Evolutionary conservation across 1,139 yeast genomes (phyloP).

Genomic region (Saccharomyces pastorianus): DNA sequence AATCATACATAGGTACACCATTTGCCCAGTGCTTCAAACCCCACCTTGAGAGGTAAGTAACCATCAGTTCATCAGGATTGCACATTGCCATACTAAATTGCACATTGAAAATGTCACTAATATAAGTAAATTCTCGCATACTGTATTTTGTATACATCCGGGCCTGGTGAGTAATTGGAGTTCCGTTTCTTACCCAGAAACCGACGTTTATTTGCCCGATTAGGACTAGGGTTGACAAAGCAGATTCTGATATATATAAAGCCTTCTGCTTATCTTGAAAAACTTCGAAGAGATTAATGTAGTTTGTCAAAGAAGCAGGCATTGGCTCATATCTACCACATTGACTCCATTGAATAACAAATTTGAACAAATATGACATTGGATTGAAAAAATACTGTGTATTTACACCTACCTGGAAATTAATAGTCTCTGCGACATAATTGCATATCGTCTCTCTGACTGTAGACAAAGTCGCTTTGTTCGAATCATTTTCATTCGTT

Average conservation of each 20-base stretch:
- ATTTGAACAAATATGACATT: constrained; percentile 28
- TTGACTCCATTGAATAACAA: constrained; percentile 28
- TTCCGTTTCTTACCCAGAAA: constrained; percentile 86
- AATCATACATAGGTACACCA: constrained; percentile 35
- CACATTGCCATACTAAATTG: constrained; percentile 59
- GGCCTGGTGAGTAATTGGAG: constrained; percentile 68
- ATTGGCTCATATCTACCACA: constrained; percentile 28
- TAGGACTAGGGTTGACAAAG: constrained; percentile 67
- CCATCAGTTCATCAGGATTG: constrained; percentile 50
- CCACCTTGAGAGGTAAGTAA: constrained; percentile 65
- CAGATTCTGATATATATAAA: constrained; percentile 45
- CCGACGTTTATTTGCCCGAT: constrained; percentile 72
- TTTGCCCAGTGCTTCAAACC: constrained; percentile 44
- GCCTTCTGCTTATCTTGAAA: constrained; percentile 17
- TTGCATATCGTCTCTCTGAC: constrained; percentile 22
- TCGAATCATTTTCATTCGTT: not conserved
- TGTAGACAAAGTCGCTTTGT: constrained; percentile 6
- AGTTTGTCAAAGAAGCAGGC: constrained; percentile 9
- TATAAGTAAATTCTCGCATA: constrained; percentile 72
- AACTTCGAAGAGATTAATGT: constrained; percentile 12
- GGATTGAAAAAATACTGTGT: constrained; percentile 29
- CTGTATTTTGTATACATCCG: constrained; percentile 76
- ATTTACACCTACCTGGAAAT: constrained; percentile 29
- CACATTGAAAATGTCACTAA: constrained; percentile 64
- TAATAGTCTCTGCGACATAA: constrained; percentile 18